Conservation (phyloP, 2,329 filamentous ascomycete genomes). For the Colletotrichum abscissum region DNA sequence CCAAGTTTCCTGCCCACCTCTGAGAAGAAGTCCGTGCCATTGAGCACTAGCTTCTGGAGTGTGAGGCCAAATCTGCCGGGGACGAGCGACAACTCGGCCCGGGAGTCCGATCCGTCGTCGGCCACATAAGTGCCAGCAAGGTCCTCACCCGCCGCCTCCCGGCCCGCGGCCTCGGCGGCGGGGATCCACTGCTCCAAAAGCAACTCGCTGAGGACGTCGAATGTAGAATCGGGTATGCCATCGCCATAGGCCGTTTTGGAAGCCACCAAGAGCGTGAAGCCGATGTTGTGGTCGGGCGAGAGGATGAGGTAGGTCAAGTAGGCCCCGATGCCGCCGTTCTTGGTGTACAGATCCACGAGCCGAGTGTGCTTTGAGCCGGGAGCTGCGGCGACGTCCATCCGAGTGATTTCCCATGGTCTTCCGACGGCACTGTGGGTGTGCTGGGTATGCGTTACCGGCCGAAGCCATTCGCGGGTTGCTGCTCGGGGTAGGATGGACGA, state of each 20-base stretch:
- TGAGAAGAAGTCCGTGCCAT: conserved; percentile 5
- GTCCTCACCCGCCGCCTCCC: conserved; percentile 34
- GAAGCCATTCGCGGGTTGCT: conserved; percentile 37
- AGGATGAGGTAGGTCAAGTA: conserved; percentile 40
- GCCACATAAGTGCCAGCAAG: conserved; percentile 36
- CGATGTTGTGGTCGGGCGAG: conserved; percentile 39
- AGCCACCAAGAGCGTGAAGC: conserved; percentile 42
- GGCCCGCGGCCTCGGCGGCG: conserved; percentile 37
- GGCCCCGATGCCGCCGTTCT: conserved; percentile 41
- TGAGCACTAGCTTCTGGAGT: background rate
- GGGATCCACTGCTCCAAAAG: conserved; percentile 35
- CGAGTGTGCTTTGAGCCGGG: conserved; percentile 40
- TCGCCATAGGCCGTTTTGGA: conserved; percentile 30
- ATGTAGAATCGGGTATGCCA: conserved; percentile 27
- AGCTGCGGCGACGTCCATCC: conserved; percentile 29
- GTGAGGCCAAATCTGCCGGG: background rate
- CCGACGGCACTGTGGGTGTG: conserved; percentile 34
- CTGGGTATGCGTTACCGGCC: conserved; percentile 33
- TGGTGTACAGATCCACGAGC: conserved; percentile 42
- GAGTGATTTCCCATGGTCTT: conserved; percentile 39
- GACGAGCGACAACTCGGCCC: background rate
- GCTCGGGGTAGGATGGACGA: conserved; percentile 29
- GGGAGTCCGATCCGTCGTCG: background rate
- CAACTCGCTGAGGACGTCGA: conserved; percentile 36
- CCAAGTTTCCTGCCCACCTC: background rate